Evolutionary conservation across 2,329 filamentous ascomycete genomes (phyloP), one percentile per base, ranked within the genome.

Genomic region (Colletotrichum filicis): DNA sequence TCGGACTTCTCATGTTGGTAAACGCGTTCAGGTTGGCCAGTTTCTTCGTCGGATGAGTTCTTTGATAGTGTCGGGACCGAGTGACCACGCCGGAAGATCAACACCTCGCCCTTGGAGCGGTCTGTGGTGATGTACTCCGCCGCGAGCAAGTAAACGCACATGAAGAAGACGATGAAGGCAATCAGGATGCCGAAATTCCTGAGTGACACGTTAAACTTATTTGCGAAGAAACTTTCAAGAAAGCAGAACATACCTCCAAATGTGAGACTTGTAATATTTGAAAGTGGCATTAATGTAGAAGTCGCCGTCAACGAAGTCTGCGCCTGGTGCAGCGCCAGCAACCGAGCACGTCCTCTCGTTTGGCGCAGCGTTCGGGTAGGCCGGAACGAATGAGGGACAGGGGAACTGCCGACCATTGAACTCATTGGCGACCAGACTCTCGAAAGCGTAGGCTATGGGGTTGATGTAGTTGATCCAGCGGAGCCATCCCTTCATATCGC

Each of bases 381-480:
- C 66, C 2, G 61, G 67, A n/a, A 77, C 74, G 65, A 79, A 68
- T 62, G 74, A 12, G 55, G 76, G 12, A 76, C 77, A 60, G 0
- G 73, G 63, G 76, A 89, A 92, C 0, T 83, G 71, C 3, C 88
- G 84, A 24, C 85, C 84, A 56, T 87, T 75, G 86, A 87, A 87
- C 76, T 94, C 92, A 75, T 93, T 94, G 0, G 90, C 81, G 71
- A 94, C 82, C 1, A 94, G 88, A 2, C 88, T 89, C 79, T 94
- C 92, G 75, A 93, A 94, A 1, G 89, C 87, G 76, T 93, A 94
- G 0, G 82, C 77, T 2, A 76, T 78, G 0, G 87, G 87, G 67
- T 89, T 89, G 72, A 88, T 78, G 63, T 87, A 89, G 76, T 85
- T 89, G 16, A 92, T 82, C 92, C 87, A 92, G 46, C 90, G 76